These are phyloP conservation scores for Gyrodon lividus DNA, from an alignment of 768 basidiomycete genomes.

Conservation along the genomic window DNA sequence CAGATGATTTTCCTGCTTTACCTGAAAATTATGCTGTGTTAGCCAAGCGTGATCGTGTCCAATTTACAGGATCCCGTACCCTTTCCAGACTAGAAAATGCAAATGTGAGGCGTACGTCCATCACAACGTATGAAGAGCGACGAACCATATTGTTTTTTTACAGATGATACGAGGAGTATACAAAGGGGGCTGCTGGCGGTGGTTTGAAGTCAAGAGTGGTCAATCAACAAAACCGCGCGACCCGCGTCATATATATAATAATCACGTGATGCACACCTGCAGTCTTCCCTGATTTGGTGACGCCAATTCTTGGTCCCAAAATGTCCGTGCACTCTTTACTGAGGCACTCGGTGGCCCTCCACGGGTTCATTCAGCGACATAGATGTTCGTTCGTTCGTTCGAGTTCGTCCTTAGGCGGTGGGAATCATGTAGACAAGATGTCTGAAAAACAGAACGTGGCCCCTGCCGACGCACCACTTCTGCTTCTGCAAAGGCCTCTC, in stretches of 20 bases:
- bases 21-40: conserved; percentile 31
- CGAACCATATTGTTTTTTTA: conserved; percentile 27
- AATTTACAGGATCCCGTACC: conserved; percentile 16
- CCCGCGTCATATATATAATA: conserved; percentile 34
- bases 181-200: conserved; percentile 18
- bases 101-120: conserved; percentile 5
- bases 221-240: conserved; percentile 32
- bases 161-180: conserved; percentile 17
- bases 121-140: neutral
- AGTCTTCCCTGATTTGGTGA: conserved; percentile 21
- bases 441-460: neutral
- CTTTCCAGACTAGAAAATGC: conserved; percentile 28
- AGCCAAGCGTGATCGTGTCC: neutral
- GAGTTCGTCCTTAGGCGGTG: conserved; percentile 14
- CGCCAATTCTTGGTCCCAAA: conserved; percentile 14
- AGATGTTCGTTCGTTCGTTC: conserved; percentile 12
- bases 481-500: conserved; percentile 60
- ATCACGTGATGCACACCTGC: conserved; percentile 27
- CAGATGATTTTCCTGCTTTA: conserved; percentile 47
- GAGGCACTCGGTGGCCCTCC: conserved; percentile 10
- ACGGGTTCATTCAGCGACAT: conserved; percentile 4
- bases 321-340: conserved; percentile 18
- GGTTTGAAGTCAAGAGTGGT: conserved; percentile 30
- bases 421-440: neutral
- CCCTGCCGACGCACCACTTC: conserved; percentile 21